Evolutionary conservation across 768 basidiomycete genomes (phyloP), one percentile per base, ranked within the genome.

Genomic region (Amanita subjunquillea): DNA sequence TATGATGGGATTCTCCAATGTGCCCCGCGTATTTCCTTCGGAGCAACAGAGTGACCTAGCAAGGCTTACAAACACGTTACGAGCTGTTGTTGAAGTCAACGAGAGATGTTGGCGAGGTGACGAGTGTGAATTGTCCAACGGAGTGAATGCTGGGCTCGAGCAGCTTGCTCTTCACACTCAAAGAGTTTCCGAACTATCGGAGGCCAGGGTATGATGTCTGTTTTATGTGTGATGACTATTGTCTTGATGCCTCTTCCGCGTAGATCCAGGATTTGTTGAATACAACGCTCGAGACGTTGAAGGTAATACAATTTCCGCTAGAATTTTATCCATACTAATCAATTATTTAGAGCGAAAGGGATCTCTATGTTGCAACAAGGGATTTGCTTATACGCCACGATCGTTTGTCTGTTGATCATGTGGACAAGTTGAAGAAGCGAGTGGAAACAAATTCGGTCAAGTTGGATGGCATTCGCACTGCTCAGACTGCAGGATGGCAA

Each of bases 351-450:
- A 69, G 69, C 43, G 83, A 96, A 67, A 81, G 90, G 27, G 90
- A 94, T 64, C 72, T 97, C 6, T 94, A 92, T 63, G 72, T 92
- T 47, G 85, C 91, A 5, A 85, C 86, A 62, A 80, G 89, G 36
- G 93, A 96, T 60, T 74, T 95, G 6, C 87, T 94, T 63, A 73
- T 84, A 50, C 82, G 93, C 20, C 86, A 91, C 58, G 91, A 94
- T 56, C 82, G 90, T n/a, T 75, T 94, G 40, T 90, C 91, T 0
- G 75, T 82, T 37, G 95, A 97, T 62, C 83, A 87, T 57, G 90
- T 92, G 2, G 92, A 96, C 54, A 77, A 86, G 34, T 71, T 98
- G 54, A 85, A 85, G 68, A 94, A 91, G 62, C 84, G 90, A 34
- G 83, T 94, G 30, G 91, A 94, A 53, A 69, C 70, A 0, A 87